phyloP scores from a whole-genome alignment of 495 filamentous ascomycete species.

The Aspergillus nidulans region DNA sequence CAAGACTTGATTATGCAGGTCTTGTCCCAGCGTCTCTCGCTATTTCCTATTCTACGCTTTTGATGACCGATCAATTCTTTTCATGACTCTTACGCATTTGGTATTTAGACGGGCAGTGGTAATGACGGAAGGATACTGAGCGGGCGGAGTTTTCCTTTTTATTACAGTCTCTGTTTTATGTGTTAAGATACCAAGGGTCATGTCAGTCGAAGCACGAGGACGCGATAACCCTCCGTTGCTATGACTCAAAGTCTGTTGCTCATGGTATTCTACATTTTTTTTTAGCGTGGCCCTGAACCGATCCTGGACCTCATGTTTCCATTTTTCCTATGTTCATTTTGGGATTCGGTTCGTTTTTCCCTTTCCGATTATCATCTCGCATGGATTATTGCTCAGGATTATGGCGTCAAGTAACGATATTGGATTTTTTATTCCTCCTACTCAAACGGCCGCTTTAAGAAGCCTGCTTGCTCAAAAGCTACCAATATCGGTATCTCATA shows the following conservation, averaged over 20 bases:
- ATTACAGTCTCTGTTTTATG: constrained; percentile 12
- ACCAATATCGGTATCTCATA: no score
- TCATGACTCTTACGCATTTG: constrained; percentile 17
- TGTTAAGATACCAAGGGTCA: constrained; percentile 6
- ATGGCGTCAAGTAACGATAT: constrained; percentile 17
- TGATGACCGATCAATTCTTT: constrained; percentile 13
- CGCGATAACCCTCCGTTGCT: constrained; percentile 1
- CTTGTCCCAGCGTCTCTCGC: constrained; percentile 7
- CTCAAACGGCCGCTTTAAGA: background rate
- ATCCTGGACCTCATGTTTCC: background rate
- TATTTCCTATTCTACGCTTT: constrained; percentile 15
- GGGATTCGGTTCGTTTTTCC: constrained; percentile 1
- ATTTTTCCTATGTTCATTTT: constrained; percentile 12
- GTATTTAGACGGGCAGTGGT: constrained; percentile 17
- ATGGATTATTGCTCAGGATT: constrained; percentile 16
- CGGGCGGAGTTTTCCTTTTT: constrained; percentile 15
- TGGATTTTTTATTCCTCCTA: constrained; percentile 6
- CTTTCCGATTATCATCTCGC: constrained; percentile 1
- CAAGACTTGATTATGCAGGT: background rate
- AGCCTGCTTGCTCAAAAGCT: background rate
- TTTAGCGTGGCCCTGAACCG: constrained; percentile 2
- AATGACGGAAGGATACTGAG: constrained; percentile 15
- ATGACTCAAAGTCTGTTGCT: background rate
- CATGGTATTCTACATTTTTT: background rate
- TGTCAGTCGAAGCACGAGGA: background rate